phyloP scores from a whole-genome alignment of 495 filamentous ascomycete species.

The Thermochaetoides thermophila region DNA sequence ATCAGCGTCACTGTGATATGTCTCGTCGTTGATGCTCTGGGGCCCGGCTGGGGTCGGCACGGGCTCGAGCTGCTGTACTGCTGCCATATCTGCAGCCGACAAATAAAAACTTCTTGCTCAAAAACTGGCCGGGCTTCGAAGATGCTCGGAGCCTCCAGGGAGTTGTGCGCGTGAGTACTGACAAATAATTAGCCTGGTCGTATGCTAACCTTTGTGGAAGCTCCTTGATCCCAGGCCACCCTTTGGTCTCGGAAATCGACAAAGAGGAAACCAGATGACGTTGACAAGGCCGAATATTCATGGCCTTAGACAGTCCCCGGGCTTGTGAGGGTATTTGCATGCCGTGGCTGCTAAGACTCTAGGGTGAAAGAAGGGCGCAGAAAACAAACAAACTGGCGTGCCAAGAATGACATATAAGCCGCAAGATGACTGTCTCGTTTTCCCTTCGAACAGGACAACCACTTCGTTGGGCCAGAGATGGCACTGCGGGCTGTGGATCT shows the following conservation, averaged over 20 bases:
- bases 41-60: constrained; percentile 20
- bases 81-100: too few relatives aligned
- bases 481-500: background rate
- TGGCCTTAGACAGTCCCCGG: constrained; percentile 9
- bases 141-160: background rate
- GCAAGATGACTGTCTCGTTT: too few relatives aligned
- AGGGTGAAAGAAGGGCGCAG: too few relatives aligned
- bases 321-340: background rate
- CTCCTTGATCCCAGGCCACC: background rate
- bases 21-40: constrained; percentile 15
- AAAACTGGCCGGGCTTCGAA: too few relatives aligned
- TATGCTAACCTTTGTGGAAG: background rate
- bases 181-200: too few relatives aligned
- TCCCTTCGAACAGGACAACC: background rate
- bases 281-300: constrained; percentile 8
- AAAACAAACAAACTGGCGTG: too few relatives aligned
- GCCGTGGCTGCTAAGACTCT: too few relatives aligned
- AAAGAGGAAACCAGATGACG: constrained; percentile 3
- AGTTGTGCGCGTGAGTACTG: too few relatives aligned
- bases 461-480: background rate
- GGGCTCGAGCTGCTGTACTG: constrained; percentile 23
- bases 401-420: too few relatives aligned
- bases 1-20: constrained; percentile 11
- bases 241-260: constrained; percentile 3
- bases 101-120: too few relatives aligned